These are phyloP conservation scores for Talaromyces sp. DNA, from an alignment of 2,329 filamentous ascomycete genomes.

Conservation along the genomic window DNA sequence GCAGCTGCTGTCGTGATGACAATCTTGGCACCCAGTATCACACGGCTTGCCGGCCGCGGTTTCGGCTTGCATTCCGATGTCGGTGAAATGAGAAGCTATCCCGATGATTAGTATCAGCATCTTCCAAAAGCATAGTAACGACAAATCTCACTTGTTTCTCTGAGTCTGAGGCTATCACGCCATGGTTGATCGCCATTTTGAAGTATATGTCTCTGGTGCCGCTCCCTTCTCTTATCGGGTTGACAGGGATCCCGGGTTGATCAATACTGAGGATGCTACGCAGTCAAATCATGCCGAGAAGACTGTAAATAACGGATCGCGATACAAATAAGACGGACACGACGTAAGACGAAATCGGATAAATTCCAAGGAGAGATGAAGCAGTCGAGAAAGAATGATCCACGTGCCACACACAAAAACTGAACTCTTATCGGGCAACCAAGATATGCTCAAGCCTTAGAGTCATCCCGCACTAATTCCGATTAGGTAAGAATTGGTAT, in stretches of 20 bases:
- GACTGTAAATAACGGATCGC: not conserved
- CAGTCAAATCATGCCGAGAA: not conserved
- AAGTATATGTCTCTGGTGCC: conserved; percentile 23
- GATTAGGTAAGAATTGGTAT: not conserved
- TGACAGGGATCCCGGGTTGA: not conserved
- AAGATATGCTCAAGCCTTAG: not conserved
- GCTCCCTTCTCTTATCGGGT: not conserved
- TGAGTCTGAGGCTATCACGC: not conserved
- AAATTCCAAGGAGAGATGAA: not conserved
- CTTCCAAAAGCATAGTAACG: not conserved
- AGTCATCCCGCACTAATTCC: not conserved
- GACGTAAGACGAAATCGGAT: not conserved
- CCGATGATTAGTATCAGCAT: not conserved
- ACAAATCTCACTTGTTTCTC: conserved; percentile 15
- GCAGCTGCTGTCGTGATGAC: not conserved
- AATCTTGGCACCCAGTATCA: not conserved
- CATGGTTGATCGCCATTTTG: conserved; percentile 2
- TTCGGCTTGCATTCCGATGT: not conserved
- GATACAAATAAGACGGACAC: not conserved
- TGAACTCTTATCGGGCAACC: not conserved
- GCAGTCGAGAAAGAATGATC: not conserved
- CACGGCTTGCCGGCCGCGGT: not conserved
- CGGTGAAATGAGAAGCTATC: conserved; percentile 1
- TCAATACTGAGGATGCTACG: not conserved
- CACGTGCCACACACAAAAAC: not conserved